Percentiles rank a stretch among this genome's conserved stretches.
phyloP scores from a whole-genome alignment of 768 basidiomycete species.

The Hypsizygus marmoreus region DNA sequence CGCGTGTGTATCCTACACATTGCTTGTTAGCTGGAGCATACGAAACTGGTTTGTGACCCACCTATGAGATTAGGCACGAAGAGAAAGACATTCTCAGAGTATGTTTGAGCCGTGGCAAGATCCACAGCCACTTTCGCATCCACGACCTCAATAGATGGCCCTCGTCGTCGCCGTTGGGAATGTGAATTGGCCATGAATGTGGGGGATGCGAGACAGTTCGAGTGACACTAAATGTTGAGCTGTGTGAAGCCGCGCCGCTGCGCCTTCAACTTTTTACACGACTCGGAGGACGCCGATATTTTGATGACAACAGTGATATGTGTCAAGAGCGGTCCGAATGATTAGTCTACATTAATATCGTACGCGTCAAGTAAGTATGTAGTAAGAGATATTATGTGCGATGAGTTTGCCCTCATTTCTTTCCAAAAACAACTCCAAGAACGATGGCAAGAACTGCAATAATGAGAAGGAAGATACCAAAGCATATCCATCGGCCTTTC shows the following conservation, averaged over 20 bases:
- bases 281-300: constrained; percentile 18
- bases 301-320: constrained; percentile 14
- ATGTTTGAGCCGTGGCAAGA: constrained; percentile 81
- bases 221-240: too few species aligned
- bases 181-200: constrained; percentile 33
- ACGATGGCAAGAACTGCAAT: constrained; percentile 59
- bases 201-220: constrained; percentile 8
- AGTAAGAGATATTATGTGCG: too few species aligned
- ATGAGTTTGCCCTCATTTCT: constrained; percentile 10
- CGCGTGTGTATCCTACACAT: constrained; percentile 78
- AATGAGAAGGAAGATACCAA: constrained; percentile 59
- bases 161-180: constrained; percentile 44
- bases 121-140: constrained; percentile 87
- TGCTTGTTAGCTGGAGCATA: constrained; percentile 6
- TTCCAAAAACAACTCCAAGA: constrained; percentile 49
- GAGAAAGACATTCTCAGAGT: constrained; percentile 95
- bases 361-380: too few species aligned
- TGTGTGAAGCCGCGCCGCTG: too few species aligned
- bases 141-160: constrained; percentile 63
- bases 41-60: constrained; percentile 33
- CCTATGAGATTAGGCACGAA: constrained; percentile 98
- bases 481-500: constrained; percentile 87
- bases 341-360: too few species aligned
- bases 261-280: constrained; percentile 18
- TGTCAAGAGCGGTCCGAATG: too few species aligned